phyloP scores from a whole-genome alignment of 2,329 filamentous ascomycete species.

The Colletotrichum noveboracense region DNA sequence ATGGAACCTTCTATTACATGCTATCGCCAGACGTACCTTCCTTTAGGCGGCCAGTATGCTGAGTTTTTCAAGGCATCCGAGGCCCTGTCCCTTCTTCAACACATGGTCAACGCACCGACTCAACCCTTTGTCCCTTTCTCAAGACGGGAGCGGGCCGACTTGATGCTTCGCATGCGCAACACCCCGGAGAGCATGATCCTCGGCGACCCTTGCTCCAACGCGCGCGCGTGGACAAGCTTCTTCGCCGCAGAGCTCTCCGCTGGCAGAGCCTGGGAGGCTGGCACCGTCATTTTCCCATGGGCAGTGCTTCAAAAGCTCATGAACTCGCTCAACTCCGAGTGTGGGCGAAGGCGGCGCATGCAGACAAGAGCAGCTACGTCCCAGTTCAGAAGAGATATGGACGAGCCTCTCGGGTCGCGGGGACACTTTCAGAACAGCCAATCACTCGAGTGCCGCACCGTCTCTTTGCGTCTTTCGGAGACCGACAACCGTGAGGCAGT shows the following conservation, averaged over 20 bases:
- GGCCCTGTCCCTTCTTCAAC: conserved; percentile 6
- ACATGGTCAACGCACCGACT: conserved; percentile 17
- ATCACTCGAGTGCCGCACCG: background rate
- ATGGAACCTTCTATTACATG: conserved; percentile 8
- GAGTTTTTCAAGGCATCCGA: conserved; percentile 21
- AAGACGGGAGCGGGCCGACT: conserved; percentile 1
- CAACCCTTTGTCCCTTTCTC: conserved; percentile 1
- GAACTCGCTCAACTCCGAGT: conserved; percentile 13
- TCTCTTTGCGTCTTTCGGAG: background rate
- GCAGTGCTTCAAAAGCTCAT: conserved; percentile 12
- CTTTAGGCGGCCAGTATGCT: background rate
- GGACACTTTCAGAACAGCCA: background rate
- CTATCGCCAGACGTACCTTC: conserved; percentile 8
- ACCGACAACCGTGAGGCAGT: background rate
- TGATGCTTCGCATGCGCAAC: conserved; percentile 12
- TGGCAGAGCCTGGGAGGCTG: conserved; percentile 9
- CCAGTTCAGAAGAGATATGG: background rate
- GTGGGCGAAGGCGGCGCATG: background rate
- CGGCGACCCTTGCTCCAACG: conserved; percentile 10
- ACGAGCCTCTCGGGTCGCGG: background rate
- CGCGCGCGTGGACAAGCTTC: conserved; percentile 17
- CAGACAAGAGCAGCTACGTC: background rate
- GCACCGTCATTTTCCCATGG: conserved; percentile 15
- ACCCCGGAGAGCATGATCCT: conserved; percentile 10
- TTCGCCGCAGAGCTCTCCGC: conserved; percentile 10